Evolutionary conservation across 2,329 filamentous ascomycete genomes (phyloP).

Genomic region (Didymella glomerata): DNA sequence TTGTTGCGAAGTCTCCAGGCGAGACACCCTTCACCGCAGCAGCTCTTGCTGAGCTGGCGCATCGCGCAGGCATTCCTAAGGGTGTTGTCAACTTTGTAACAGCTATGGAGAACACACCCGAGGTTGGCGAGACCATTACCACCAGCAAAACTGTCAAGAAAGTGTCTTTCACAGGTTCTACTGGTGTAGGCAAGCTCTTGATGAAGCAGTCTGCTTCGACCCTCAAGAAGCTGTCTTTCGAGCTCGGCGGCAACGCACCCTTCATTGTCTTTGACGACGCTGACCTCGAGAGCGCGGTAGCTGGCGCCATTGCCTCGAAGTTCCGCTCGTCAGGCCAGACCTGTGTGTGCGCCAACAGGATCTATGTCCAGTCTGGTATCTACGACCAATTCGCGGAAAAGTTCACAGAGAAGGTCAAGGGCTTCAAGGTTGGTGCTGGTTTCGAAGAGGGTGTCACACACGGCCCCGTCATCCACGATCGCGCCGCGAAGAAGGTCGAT

Average conservation of each 20-base stretch:
- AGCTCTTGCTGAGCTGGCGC: conserved; percentile 84
- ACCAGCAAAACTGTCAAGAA: conserved; percentile 81
- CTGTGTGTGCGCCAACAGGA: conserved; percentile 80
- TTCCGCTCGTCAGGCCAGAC: conserved; percentile 96
- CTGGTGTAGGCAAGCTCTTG: conserved; percentile 73
- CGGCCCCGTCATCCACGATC: conserved; percentile 84
- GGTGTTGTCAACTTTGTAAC: conserved; percentile 93
- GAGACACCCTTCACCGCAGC: conserved; percentile 94
- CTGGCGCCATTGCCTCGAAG: conserved; percentile 84
- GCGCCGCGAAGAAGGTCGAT: conserved; percentile 63
- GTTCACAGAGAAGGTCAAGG: conserved; percentile 75
- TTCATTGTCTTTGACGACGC: conserved; percentile 98
- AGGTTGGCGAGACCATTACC: conserved; percentile 79
- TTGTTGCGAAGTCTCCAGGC: conserved; percentile 88
- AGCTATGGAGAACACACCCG: conserved; percentile 77
- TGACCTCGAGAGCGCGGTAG: conserved; percentile 83
- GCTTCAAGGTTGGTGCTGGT: conserved; percentile 78
- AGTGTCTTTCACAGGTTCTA: conserved; percentile 88
- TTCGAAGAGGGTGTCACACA: conserved; percentile 77
- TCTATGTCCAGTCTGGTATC: conserved; percentile 80
- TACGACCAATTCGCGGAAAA: conserved; percentile 77
- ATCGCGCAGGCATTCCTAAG: conserved; percentile 86
- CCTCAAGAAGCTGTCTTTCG: conserved; percentile 85
- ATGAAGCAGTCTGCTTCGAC: conserved; percentile 90
- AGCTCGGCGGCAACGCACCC: conserved; percentile 92